phyloP scores from a whole-genome alignment of 1,139 yeast species.

The Nematodospora anomalae region DNA sequence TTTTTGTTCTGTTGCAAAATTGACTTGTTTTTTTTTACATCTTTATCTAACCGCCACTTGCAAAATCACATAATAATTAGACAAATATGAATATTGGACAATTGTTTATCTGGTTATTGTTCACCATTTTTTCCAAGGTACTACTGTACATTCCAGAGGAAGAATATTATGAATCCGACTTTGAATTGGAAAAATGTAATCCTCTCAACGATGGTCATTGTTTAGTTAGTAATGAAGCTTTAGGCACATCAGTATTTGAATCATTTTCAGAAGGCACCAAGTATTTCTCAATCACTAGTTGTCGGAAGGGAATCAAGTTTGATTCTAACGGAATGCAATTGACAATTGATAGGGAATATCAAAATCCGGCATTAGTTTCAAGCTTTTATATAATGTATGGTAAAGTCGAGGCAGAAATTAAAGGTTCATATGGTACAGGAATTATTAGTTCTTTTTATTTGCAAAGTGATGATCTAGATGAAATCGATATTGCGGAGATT shows the following conservation, averaged over 20 bases:
- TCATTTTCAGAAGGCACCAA: constrained; percentile 16
- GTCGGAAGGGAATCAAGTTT: constrained; percentile 14
- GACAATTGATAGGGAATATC: constrained; percentile 28
- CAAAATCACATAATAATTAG: neutral
- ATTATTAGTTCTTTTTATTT: constrained; percentile 46
- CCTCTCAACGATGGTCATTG: constrained; percentile 25
- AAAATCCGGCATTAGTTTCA: constrained; percentile 41
- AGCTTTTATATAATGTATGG: constrained; percentile 43
- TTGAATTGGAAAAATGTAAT: constrained; percentile 23
- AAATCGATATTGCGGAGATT: constrained; percentile 46
- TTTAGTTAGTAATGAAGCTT: constrained; percentile 25
- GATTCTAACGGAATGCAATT: constrained; percentile 18
- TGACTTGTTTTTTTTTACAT: neutral
- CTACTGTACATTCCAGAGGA: constrained; percentile 1
- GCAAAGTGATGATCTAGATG: constrained; percentile 50
- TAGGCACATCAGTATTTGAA: constrained; percentile 18
- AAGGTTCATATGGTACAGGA: constrained; percentile 41
- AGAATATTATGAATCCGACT: constrained; percentile 9
- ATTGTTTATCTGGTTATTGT: neutral
- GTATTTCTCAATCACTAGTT: constrained; percentile 14
- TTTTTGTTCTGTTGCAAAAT: constrained; percentile 3
- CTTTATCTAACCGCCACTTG: neutral
- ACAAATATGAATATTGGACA: too few species aligned
- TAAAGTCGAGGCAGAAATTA: constrained; percentile 40
- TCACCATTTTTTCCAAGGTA: neutral